phyloP scores from a whole-genome alignment of 306 rosid species.

The Cicer judaicum region DNA sequence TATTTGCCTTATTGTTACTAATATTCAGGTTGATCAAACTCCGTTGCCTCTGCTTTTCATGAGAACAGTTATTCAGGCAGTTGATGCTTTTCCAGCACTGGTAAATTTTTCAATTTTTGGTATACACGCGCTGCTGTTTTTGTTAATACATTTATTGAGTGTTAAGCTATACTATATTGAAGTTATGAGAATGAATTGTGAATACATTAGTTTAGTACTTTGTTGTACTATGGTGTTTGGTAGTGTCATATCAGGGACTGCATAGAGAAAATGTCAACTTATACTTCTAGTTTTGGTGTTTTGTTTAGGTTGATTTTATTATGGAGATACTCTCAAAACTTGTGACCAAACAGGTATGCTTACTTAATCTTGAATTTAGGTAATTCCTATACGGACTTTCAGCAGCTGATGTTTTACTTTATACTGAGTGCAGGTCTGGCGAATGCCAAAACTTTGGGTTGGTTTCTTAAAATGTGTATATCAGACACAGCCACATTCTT shows the following conservation, averaged over 20 bases:
- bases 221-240: neutral
- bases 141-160: constrained; percentile 21
- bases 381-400: constrained; percentile 14
- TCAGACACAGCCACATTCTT: constrained; percentile 97
- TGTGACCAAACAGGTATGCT: constrained; percentile 80
- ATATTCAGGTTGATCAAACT: constrained; percentile 88
- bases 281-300: constrained; percentile 33
- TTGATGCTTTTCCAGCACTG: constrained; percentile 95
- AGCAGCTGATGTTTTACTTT: constrained; percentile 44
- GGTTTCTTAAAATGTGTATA: constrained; percentile 97
- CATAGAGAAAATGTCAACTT: constrained; percentile 33
- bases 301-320: constrained; percentile 91
- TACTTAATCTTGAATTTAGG: neutral
- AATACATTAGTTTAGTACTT: neutral
- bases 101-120: constrained; percentile 51
- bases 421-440: constrained; percentile 79
- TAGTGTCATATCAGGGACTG: constrained; percentile 12
- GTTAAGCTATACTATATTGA: constrained; percentile 22
- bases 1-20: constrained; percentile 28
- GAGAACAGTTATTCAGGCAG: constrained; percentile 98
- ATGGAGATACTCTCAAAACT: constrained; percentile 98
- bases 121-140: constrained; percentile 19
- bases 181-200: constrained; percentile 21
- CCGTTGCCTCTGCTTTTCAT: constrained; percentile 97
- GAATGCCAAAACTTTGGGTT: constrained; percentile 96